Evolutionary conservation across 2,329 filamentous ascomycete genomes (phyloP), one percentile per base, ranked within the genome.

Genomic region (Exophiala oligosperma): DNA sequence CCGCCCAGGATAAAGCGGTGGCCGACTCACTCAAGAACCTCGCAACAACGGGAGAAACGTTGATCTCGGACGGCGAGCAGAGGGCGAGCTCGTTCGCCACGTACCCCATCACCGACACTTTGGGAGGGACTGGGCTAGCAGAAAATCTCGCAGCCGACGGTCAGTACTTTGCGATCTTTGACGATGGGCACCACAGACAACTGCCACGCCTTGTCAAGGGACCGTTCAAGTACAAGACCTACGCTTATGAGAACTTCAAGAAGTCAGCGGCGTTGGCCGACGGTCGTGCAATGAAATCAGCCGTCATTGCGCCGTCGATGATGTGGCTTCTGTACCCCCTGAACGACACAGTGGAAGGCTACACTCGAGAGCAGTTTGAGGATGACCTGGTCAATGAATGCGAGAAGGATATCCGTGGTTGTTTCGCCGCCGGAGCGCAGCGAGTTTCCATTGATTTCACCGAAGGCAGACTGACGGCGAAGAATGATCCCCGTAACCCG

Each of bases 301-400:
- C 70, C 24, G 70, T 72, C 35, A 72, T 72, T 28, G 67, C 69
- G 0, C 70, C 70, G n/a, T 70, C 67, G 38, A 71, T 72, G 70
- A 53, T 72, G 47, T 72, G 70, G 43, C 56, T 72, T 29, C 64
- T 72, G 24, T 72, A 71, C 59, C 70, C 70, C 1, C 60, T 72
- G 12, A 63, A 71, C 47, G 66, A 61, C 12, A 62, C 62, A 8
- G 61, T 72, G 17, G 68, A 69, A 46, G 70, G 68, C 14, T 72
- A 72, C 52, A 49, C 64, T 4, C 64, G 60, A 40, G 68, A 66
- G 23, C 49, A 67, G 38, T 72, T 71, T 53, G 64, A 69, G 14
- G 52, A 67, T 24, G 69, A 72, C 60, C 59, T 72, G 26, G 67
- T 72, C 2, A 52, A 69, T 51, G 70, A 71, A 54, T 72, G 70